A percentile compares a stretch with the other conserved stretches of the same genome.
phyloP scores from a whole-genome alignment of 305 asterid species.

The Fraxinus nigra region DNA sequence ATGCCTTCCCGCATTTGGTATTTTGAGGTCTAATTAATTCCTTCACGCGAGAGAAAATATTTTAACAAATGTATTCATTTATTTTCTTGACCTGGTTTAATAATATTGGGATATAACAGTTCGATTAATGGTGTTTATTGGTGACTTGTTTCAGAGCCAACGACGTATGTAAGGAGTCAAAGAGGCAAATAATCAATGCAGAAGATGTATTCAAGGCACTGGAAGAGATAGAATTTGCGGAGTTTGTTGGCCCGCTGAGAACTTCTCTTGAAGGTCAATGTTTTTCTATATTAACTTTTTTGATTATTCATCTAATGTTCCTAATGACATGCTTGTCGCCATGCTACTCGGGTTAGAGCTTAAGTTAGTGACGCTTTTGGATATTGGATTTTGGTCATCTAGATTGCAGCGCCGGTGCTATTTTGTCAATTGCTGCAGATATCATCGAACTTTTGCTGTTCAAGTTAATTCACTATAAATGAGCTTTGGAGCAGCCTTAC shows the following conservation, averaged over 20 bases:
- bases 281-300: slow-evolving; percentile 2
- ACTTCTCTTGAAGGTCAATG: slow-evolving; percentile 72
- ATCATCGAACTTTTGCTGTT: background rate
- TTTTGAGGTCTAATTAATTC: background rate
- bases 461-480: no score
- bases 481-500: background rate
- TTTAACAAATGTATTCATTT: background rate
- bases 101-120: background rate
- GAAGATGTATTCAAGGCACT: slow-evolving; percentile 93
- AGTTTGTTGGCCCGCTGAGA: slow-evolving; percentile 73
- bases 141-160: slow-evolving; percentile 61
- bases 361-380: background rate
- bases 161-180: slow-evolving; percentile 81
- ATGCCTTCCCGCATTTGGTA: background rate
- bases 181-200: slow-evolving; percentile 68
- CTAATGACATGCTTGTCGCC: background rate
- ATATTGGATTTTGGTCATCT: background rate
- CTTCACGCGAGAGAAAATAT: background rate
- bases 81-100: background rate
- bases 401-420: background rate
- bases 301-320: background rate
- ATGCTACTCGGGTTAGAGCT: background rate
- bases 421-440: background rate
- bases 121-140: background rate
- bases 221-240: slow-evolving; percentile 83